A percentile compares a stretch with the other conserved stretches of the same genome.
Conservation (phyloP, 495 filamentous ascomycete species). For the Aspergillus avenaceus region DNA sequence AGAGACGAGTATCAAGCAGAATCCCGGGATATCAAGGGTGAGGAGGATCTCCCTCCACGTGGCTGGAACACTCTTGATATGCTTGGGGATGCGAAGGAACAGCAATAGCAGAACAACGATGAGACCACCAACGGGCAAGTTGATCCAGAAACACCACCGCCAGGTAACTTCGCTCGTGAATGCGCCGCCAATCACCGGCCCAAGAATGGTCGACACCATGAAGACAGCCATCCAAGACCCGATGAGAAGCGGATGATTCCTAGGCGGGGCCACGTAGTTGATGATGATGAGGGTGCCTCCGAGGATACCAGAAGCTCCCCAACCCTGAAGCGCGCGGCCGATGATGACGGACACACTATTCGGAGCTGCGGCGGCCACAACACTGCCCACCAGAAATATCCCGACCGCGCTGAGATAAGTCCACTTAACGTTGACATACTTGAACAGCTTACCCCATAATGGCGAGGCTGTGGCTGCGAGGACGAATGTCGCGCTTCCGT, state of each 20-base stretch:
- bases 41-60: constrained; percentile 21
- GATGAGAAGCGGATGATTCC: background rate
- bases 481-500: background rate
- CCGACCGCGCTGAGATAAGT: background rate
- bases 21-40: constrained; percentile 18
- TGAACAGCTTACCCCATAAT: background rate
- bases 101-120: constrained; percentile 13
- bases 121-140: constrained; percentile 10
- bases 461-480: background rate
- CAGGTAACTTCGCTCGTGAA: background rate
- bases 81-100: constrained; percentile 8
- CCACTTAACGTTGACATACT: background rate
- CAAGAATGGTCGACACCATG: background rate
- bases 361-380: background rate
- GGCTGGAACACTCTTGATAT: constrained; percentile 10
- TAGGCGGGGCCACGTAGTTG: background rate
- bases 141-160: background rate
- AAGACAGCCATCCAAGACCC: background rate
- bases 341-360: constrained; percentile 1
- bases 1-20: constrained; percentile 8
- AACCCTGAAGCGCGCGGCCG: background rate
- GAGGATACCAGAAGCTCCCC: background rate
- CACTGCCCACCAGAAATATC: background rate
- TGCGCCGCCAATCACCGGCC: background rate
- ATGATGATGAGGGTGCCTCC: background rate